Base-by-base conservation (phyloP, 257 asterid species). In the Thymus mandschuricus region DNA sequence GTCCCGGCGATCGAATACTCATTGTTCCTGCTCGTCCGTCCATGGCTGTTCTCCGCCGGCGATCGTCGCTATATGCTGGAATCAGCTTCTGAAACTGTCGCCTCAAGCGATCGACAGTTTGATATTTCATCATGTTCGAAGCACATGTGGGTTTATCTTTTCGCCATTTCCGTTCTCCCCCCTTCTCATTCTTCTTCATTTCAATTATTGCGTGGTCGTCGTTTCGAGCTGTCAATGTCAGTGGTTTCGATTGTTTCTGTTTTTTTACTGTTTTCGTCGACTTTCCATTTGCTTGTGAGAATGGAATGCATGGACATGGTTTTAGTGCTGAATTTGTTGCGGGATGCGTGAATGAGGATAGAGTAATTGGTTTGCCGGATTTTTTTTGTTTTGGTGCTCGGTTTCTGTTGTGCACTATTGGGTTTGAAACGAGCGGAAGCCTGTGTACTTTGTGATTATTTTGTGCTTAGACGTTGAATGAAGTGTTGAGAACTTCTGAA, bases 101-200 rank as follows among this genome's bases (percentile, higher is more conserved):
- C 15, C 70, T 55, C 41, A 8, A 66, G 34, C 65, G 81, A 80
- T 76, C 77, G 76, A 15, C 74, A 69, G 51, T 51, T 66, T 57
- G 63, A 65, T 60, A 66, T 56, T 60, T 68, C 76, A 78, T 68
- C 73, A 83, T 83, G 87, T 83, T 83, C 75, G 87, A 83, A 75
- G 85, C 87, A 69, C 87, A 83, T 76, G 87, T 83, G 66, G 66
- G 81, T 65, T 64, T 64, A 10, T n/a, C 21, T 43, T 1, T 11
- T 34, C 46, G n/a, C 64, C 15, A 12, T 33, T 48, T 27, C 12
- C 38, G 8, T 8, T 10, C 49, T 10, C 6, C 49, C 44, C 6
- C 44, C 12, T 43, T 61, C 21, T 15, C 40, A 21, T 21, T 21
- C 21, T 21, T 21, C 21, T 21, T 21, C 21, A 21, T 0, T 27